Percentiles rank a stretch among this genome's conserved stretches.
These are phyloP conservation scores for Penicillium janthinellum DNA, from an alignment of 2,329 filamentous ascomycete species.

Conservation along the genomic window DNA sequence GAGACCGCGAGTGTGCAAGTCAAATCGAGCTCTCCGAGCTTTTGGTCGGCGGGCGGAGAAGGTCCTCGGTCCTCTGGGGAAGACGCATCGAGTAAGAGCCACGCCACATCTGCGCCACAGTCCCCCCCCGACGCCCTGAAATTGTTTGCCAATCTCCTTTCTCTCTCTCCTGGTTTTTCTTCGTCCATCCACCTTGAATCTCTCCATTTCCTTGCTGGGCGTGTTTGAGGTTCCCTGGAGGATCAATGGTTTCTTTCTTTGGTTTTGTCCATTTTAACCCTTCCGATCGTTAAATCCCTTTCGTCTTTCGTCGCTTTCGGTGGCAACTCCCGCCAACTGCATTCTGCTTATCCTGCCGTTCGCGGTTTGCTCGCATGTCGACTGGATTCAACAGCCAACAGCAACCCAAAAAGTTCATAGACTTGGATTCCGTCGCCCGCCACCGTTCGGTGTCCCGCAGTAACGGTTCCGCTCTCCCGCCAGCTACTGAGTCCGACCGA, in stretches of 20 bases:
- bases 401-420: constrained; percentile 56
- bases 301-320: constrained; percentile 12
- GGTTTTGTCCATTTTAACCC: constrained; percentile 11
- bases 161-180: constrained; percentile 21
- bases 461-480: constrained; percentile 44
- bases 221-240: constrained; percentile 30
- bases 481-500: constrained; percentile 51
- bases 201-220: constrained; percentile 21
- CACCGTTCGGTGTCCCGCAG: constrained; percentile 59
- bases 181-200: constrained; percentile 8
- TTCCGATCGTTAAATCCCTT: constrained; percentile 30
- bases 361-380: constrained; percentile 53
- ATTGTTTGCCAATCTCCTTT: constrained; percentile 20
- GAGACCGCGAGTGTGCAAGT: background rate
- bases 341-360: constrained; percentile 19
- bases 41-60: background rate
- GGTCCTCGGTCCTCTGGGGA: constrained; percentile 4
- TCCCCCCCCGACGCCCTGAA: constrained; percentile 18
- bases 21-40: background rate
- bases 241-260: constrained; percentile 31
- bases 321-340: constrained; percentile 24
- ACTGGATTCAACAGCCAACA: constrained; percentile 55
- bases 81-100: constrained; percentile 19
- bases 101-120: constrained; percentile 31
- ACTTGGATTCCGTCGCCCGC: constrained; percentile 52